Base-by-base conservation (phyloP, 768 basidiomycete species). In the Lactifluus hygrophoroides region DNA sequence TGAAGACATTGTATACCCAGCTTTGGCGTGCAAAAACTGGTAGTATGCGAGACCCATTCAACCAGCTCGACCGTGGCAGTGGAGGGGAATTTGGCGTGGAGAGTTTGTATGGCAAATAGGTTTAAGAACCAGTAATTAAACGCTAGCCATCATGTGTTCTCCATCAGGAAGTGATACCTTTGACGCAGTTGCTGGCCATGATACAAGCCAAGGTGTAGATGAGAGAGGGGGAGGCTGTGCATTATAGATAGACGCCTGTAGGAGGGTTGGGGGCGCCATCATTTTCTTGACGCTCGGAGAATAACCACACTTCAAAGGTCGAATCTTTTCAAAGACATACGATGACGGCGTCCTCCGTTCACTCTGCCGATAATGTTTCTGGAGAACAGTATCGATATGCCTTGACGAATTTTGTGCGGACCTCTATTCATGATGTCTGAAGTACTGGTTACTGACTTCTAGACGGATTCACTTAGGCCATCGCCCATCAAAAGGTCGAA, bases 401-500 rank as follows among this genome's bases (percentile, higher is more conserved):
- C 5, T 74, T 92, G 65, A 82, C 85, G 25, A 90, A 92, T 69
- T 92, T 92, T 65, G 89, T 66, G 25, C 30, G 64, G 59, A 5
- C 45, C 28, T 19, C 30, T 19, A 14, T 10, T 19, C 25, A 28
- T 19, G 25, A 19, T 42, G 16, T 42, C 51, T 0, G 1, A 9
- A n/a, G 8, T 9, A 47, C 25, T 9, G 16, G 6, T 44, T 25
- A 14, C 34, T 37, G 52, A 53, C 28, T 32, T 27, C 38, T 28
- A 3, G 8, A 13, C n/a, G 19, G 37, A 40, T 32, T 16, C 30
- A 9, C 28, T 34, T 67, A 89, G 89, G 81, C 88, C 54, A 87
- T 91, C 68, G 90, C 90, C 28, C 90, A 92, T 75, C 85, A 91
- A 70, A 90, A 88, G 70, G 90, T 92, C 64, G 90, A 92, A 69